phyloP scores from a whole-genome alignment of 164 flowering plant genomes.

The Aristolochia contorta region DNA sequence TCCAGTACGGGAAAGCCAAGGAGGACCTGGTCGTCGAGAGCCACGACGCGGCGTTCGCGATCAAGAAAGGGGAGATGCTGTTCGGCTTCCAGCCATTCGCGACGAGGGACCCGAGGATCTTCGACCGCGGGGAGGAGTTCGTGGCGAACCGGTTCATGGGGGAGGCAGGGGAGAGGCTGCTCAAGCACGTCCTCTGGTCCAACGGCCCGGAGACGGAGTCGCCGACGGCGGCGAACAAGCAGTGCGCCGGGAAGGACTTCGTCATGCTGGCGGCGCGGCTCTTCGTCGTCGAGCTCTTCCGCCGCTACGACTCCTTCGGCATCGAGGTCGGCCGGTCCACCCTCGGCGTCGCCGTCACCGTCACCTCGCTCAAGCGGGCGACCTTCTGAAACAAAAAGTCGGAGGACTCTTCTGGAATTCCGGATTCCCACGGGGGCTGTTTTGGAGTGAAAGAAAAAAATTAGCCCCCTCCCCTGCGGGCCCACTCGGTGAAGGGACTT shows the following conservation, averaged over 20 bases:
- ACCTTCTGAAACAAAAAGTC: constrained; percentile 20
- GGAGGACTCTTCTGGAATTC: no score
- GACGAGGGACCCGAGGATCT: constrained; percentile 58
- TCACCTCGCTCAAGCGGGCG: constrained; percentile 60
- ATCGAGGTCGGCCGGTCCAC: constrained; percentile 39
- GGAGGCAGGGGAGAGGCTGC: constrained; percentile 46
- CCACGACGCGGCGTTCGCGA: constrained; percentile 51
- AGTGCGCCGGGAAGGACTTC: constrained; percentile 84
- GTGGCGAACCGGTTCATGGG: constrained; percentile 66
- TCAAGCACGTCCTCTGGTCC: constrained; percentile 74
- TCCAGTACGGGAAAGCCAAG: constrained; percentile 64
- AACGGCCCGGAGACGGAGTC: constrained; percentile 68
- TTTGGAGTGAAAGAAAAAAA: no score
- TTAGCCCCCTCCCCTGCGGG: no score
- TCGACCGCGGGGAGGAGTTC: constrained; percentile 64
- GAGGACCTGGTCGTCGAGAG: constrained; percentile 46
- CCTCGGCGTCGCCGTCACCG: constrained; percentile 36
- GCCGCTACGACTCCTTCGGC: constrained; percentile 64
- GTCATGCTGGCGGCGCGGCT: constrained; percentile 58
- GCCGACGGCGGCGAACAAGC: constrained; percentile 58
- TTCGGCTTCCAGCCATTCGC: constrained; percentile 85
- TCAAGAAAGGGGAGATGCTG: constrained; percentile 63
- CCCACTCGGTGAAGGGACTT: no score
- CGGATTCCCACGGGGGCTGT: no score
- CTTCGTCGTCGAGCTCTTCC: constrained; percentile 58